phyloP scores from a whole-genome alignment of 1,284 basidiomycete genomes.

The Heterobasidion irregulare region DNA sequence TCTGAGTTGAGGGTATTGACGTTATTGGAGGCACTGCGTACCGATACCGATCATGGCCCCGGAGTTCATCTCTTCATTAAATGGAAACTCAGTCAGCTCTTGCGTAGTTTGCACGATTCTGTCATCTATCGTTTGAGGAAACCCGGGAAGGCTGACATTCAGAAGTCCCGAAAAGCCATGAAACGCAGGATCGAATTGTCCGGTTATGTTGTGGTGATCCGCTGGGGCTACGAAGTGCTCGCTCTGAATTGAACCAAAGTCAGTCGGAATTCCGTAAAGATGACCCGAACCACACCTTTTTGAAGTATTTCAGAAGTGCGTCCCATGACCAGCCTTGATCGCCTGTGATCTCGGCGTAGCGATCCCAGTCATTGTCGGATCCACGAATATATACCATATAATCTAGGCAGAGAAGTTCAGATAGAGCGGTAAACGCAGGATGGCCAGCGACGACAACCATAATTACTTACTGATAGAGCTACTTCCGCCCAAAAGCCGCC shows the following conservation, averaged over 20 bases:
- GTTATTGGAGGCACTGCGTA: conserved; percentile 7
- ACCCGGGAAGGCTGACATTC: conserved; percentile 21
- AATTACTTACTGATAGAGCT: conserved; percentile 25
- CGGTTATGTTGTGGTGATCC: conserved; percentile 21
- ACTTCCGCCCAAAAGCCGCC: conserved; percentile 28
- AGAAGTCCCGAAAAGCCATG: conserved; percentile 23
- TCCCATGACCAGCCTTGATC: conserved; percentile 25
- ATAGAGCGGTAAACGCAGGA: background rate
- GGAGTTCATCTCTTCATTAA: conserved; percentile 25
- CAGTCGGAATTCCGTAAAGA: background rate
- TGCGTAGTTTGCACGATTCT: conserved; percentile 16
- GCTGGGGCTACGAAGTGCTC: conserved; percentile 20
- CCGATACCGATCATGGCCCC: conserved; percentile 28
- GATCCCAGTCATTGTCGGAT: conserved; percentile 20
- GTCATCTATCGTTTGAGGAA: conserved; percentile 16
- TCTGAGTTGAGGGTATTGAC: background rate
- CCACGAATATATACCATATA: conserved; percentile 21
- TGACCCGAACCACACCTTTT: conserved; percentile 18
- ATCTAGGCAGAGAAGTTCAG: conserved; percentile 10
- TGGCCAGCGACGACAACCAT: background rate
- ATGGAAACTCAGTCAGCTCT: conserved; percentile 17
- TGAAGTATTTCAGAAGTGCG: conserved; percentile 10
- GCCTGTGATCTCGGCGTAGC: conserved; percentile 16
- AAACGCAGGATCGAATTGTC: conserved; percentile 20
- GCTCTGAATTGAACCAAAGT: conserved; percentile 14